Base-by-base conservation (phyloP, 371 early-diverging fungal genomes). In the Haplosporangium sp. region DNA sequence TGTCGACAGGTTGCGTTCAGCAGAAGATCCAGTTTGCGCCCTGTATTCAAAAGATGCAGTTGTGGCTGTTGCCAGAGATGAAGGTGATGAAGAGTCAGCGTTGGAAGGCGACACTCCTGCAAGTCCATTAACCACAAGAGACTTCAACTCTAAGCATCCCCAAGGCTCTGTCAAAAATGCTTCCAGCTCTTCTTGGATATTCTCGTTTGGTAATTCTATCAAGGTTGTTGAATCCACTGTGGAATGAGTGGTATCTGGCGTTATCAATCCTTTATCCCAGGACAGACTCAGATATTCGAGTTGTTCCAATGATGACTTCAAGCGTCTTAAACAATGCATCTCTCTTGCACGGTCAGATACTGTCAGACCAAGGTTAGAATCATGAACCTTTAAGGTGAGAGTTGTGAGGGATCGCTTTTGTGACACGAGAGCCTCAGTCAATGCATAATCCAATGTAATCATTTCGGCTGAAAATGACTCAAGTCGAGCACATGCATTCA, bases 401-500 rank as follows among this genome's bases (percentile, higher is more conserved):
- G 55, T 35, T 34, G 39, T 63, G 45, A 76, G 58, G 4, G 67
- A 63, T 1, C 40, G 17, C 8, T 39, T 57, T 11, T 71, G 71
- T 38, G 52, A 35, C 20, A 71, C 71, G 11, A 76, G 45, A 45
- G 76, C 76, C 38, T 63, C 67, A 10, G 68, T 71, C 52, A 76
- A 39, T 5, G 62, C 59, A 35, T 57, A 52, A 19, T 70, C 76
- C 48, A 76, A n/a, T 2, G 67, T 57, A 5, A 64, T 39, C 47
- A 76, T 39, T 10, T 71, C 76, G 13, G 76, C 71, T 9, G 71
- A 62, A 40, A 76, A 76, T 39, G 58, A 58, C 34, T 76, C 71
- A 7, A 76, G 64, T 44, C 71, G 61, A 8, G 40, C 53, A 19
- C 63, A 61, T 8, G 70, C 65, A 8, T 67, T 62, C 13, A 71